Evolutionary conservation across 768 basidiomycete species (phyloP), one percentile per base, ranked within the genome.

Genomic region (Lactifluus volemus): DNA sequence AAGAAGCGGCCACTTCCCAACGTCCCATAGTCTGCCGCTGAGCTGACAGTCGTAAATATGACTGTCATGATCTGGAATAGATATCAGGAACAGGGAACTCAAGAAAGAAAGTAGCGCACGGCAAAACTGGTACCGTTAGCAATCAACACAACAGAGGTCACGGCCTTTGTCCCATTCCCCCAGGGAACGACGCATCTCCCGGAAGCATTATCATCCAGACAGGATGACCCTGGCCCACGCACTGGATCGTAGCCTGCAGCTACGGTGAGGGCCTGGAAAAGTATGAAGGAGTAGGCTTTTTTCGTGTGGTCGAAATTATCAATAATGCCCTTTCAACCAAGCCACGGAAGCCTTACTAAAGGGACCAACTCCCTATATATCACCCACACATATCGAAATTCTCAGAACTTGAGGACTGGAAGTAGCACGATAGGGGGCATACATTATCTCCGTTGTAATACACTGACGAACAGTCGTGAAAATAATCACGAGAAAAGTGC

Each of bases 391-490:
- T 10, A 15, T 12, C 25, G 32, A 42, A 11, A 47, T 10, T 38
- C 59, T 48, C 66, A 51, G 29, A 15, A 29, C 36, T 15, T 30
- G 32, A 30, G 42, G 19, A n/a, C 21, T 41, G 3, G 53, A 32
- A 50, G 55, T 19, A 58, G 32, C 15, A 19, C 15, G 1, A 19
- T 14, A n/a, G 6, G 19, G 14, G 17, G 63, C 78, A n/a, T 65
- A 87, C 86, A 71, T 88, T 89, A 64, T 89, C 83, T 55, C 88
- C 89, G 60, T 90, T 92, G 72, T 84, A 88, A 68, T 90, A 90
- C 59, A 90, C 89, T 91, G 55, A 49, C 21, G 11, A 57, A 17
- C 29, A 41, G 52, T 17, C 39, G 52, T 55, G 49, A 65, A 41
- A 38, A 45, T 36, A 19, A 34, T 55, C 36, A 17, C 42, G 44